Percentiles rank a stretch among this genome's conserved stretches.
phyloP scores from a whole-genome alignment of 2,329 filamentous ascomycete genomes.

The Coniochaeta sp. region DNA sequence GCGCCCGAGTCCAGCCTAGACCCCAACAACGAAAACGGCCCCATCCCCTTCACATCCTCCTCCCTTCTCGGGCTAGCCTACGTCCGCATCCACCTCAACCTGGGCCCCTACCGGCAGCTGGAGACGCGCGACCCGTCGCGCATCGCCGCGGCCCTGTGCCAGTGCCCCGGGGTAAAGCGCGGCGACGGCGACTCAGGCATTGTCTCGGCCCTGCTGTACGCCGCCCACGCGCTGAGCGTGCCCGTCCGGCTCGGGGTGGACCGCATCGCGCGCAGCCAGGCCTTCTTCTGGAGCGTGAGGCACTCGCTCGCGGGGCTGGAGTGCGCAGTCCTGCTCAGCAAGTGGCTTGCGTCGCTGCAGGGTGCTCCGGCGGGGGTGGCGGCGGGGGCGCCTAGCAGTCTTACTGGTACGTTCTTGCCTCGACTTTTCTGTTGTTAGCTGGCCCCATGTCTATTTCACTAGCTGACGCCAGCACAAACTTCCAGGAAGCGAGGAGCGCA shows the following conservation, averaged over 20 bases:
- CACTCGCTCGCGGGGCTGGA: slow-evolving; percentile 47
- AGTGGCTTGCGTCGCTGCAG: slow-evolving; percentile 29
- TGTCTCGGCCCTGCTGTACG: slow-evolving; percentile 42
- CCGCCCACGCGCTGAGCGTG: slow-evolving; percentile 46
- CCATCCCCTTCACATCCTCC: slow-evolving; percentile 35
- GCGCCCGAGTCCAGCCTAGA: slow-evolving; percentile 29
- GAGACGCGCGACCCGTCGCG: slow-evolving; percentile 32
- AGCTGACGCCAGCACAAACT: neutral
- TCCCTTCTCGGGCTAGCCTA: slow-evolving; percentile 38
- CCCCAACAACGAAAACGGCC: slow-evolving; percentile 31
- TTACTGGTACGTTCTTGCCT: slow-evolving; percentile 3
- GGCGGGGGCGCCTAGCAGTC: neutral
- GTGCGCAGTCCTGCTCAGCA: slow-evolving; percentile 45
- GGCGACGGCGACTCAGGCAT: slow-evolving; percentile 41
- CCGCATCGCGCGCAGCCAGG: slow-evolving; percentile 45
- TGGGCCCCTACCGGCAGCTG: slow-evolving; percentile 33
- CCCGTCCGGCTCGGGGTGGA: slow-evolving; percentile 48
- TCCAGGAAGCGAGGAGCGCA: slow-evolving; percentile 32
- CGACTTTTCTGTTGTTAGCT: neutral
- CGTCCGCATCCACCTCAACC: slow-evolving; percentile 35
- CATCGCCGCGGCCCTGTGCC: slow-evolving; percentile 30
- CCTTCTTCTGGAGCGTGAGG: slow-evolving; percentile 50
- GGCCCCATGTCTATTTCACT: neutral
- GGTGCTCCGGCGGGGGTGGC: neutral
- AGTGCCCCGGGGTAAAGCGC: slow-evolving; percentile 32